Percentiles rank a stretch among this genome's conserved stretches.
phyloP scores from a whole-genome alignment of 106 monocot species.

The Dactylorhiza incarnata region DNA sequence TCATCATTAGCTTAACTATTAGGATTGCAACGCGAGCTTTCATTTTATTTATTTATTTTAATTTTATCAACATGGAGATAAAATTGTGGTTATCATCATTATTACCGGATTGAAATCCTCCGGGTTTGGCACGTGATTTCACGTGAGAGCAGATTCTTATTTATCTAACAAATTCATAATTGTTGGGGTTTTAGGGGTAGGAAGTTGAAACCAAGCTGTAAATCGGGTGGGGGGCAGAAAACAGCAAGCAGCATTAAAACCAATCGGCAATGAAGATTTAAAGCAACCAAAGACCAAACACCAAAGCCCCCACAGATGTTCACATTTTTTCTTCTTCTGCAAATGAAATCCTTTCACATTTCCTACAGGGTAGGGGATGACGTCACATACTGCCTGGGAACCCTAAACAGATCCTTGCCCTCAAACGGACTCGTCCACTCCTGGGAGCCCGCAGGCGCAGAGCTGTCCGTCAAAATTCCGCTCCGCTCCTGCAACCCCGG shows the following conservation, averaged over 20 bases:
- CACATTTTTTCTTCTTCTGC: neutral
- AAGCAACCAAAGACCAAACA: neutral
- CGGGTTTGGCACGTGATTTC: too few relatives aligned
- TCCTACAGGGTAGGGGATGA: constrained; percentile 24
- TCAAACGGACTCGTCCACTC: constrained; percentile 69
- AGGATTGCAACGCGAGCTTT: too few relatives aligned
- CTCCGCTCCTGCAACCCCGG: constrained; percentile 19
- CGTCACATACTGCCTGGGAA: constrained; percentile 56
- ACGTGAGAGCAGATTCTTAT: too few relatives aligned
- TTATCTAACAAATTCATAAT: too few relatives aligned
- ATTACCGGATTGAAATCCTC: too few relatives aligned
- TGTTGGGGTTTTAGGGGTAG: too few relatives aligned
- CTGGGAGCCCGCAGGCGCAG: neutral
- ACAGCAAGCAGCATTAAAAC: neutral
- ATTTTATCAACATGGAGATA: too few relatives aligned
- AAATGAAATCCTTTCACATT: neutral
- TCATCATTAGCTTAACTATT: too few relatives aligned
- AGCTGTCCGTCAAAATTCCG: constrained; percentile 1
- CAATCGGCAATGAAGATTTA: neutral
- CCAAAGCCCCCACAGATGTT: neutral
- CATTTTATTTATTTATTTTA: too few relatives aligned
- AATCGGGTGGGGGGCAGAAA: too few relatives aligned
- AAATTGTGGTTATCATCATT: too few relatives aligned
- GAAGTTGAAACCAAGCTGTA: too few relatives aligned
- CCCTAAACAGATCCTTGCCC: constrained; percentile 64